These are phyloP conservation scores for Neonectria faginata DNA, from an alignment of 2,329 filamentous ascomycete species.

Conservation along the genomic window DNA sequence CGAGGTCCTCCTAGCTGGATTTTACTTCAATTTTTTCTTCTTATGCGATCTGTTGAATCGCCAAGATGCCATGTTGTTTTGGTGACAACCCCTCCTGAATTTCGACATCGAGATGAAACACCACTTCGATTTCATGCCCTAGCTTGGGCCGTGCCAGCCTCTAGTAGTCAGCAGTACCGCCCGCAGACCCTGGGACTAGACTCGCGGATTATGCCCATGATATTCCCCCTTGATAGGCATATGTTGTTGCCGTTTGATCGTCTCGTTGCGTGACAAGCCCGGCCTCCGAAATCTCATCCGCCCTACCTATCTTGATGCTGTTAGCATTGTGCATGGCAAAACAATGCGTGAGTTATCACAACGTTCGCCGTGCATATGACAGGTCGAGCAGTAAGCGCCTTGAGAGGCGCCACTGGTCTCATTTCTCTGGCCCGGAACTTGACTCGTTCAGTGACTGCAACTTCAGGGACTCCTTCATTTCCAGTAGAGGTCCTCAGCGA, in stretches of 20 bases:
- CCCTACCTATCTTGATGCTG: constrained; percentile 7
- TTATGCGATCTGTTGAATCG: not conserved
- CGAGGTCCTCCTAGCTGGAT: not conserved
- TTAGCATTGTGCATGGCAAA: constrained; percentile 10
- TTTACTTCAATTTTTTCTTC: not conserved
- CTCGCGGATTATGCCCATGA: constrained; percentile 1
- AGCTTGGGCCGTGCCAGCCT: constrained; percentile 12
- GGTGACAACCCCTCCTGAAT: constrained; percentile 17
- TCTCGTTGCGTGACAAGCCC: constrained; percentile 10
- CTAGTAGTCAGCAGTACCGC: constrained; percentile 4
- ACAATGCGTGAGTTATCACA: constrained; percentile 8
- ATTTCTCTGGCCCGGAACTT: constrained; percentile 19
- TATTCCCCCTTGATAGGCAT: constrained; percentile 6
- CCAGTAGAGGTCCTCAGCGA: constrained; percentile 67
- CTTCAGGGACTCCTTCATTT: constrained; percentile 53
- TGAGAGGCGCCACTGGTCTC: constrained; percentile 26
- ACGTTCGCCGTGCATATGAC: constrained; percentile 9
- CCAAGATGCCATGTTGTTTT: not conserved
- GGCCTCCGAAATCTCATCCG: constrained; percentile 4
- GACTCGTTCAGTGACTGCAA: constrained; percentile 18
- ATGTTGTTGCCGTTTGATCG: constrained; percentile 26
- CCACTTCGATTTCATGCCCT: constrained; percentile 22
- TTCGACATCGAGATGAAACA: constrained; percentile 52
- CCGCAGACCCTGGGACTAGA: not conserved
- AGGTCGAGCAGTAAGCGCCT: constrained; percentile 19